Evolutionary conservation across 805 yeast species (phyloP).

Genomic region (Blastobotrys chiropterorum): DNA sequence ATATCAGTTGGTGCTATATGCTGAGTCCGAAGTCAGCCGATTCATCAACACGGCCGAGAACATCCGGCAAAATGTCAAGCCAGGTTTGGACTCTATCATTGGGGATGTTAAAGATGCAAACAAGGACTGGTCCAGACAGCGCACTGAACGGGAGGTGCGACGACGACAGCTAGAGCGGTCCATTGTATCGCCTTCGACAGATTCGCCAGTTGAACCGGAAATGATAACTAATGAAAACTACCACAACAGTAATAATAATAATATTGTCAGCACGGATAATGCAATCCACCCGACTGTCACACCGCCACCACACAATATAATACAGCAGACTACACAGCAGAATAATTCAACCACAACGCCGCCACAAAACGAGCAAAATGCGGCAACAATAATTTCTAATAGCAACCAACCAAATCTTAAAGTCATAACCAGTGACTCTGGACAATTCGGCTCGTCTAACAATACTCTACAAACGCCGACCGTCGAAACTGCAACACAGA

Average conservation of each 20-base stretch:
- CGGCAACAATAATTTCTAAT: not conserved
- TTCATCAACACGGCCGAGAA: conserved; percentile 24
- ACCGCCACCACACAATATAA: not conserved
- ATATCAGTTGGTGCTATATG: conserved; percentile 32
- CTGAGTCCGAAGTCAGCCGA: conserved; percentile 29
- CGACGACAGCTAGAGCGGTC: conserved; percentile 33
- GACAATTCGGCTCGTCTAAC: not conserved
- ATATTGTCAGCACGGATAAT: not conserved
- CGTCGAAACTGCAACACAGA: not conserved
- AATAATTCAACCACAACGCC: not conserved
- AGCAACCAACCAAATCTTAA: not conserved
- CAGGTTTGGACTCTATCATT: conserved; percentile 28
- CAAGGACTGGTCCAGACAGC: conserved; percentile 34
- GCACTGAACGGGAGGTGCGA: conserved; percentile 34
- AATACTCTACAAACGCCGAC: not conserved
- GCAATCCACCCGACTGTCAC: not conserved
- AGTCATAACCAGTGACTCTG: not conserved
- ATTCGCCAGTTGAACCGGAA: not conserved
- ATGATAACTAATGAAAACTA: not conserved
- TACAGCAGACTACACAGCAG: not conserved
- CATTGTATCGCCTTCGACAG: conserved; percentile 14
- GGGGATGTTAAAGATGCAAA: conserved; percentile 31
- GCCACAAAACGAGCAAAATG: not conserved
- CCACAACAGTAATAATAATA: not conserved
- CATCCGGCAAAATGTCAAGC: conserved; percentile 24